A percentile compares a stretch with the other conserved stretches of the same genome.
These are phyloP conservation scores for Phytophthora crassamura DNA, from an alignment of 352 stramenopile species.

Conservation along the genomic window DNA sequence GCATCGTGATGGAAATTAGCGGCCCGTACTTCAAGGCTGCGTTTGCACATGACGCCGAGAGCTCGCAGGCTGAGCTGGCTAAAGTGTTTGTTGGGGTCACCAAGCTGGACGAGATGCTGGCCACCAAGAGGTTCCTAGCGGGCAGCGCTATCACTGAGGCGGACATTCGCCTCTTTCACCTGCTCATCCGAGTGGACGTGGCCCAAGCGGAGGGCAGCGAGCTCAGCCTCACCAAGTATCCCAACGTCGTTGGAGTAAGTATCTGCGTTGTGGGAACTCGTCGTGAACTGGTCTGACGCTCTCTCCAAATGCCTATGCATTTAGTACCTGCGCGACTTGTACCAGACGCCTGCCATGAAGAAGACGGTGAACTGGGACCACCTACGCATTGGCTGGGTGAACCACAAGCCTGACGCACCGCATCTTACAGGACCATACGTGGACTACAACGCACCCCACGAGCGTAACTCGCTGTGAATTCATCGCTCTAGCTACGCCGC, in stretches of 20 bases:
- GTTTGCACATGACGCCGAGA: slow-evolving; percentile 63
- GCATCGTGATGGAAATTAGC: slow-evolving; percentile 51
- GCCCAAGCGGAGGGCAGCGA: slow-evolving; percentile 28
- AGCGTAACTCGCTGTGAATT: slow-evolving; percentile 10
- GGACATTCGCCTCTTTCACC: slow-evolving; percentile 44
- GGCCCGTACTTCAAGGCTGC: slow-evolving; percentile 62
- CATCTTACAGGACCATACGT: slow-evolving; percentile 59
- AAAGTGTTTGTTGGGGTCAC: slow-evolving; percentile 30
- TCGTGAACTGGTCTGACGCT: neutral
- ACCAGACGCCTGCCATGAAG: slow-evolving; percentile 75
- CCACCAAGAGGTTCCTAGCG: slow-evolving; percentile 6
- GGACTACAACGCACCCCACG: slow-evolving; percentile 35
- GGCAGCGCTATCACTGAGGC: slow-evolving; percentile 34
- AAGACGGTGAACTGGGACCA: slow-evolving; percentile 85
- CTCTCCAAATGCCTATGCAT: slow-evolving; percentile 1
- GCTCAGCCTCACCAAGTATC: slow-evolving; percentile 50
- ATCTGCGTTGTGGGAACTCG: neutral
- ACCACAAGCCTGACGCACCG: slow-evolving; percentile 75
- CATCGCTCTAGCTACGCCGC: too few relatives aligned
- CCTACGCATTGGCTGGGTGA: slow-evolving; percentile 89
- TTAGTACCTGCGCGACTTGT: slow-evolving; percentile 56
- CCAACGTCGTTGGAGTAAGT: slow-evolving; percentile 44
- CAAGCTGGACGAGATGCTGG: slow-evolving; percentile 12
- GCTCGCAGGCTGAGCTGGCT: slow-evolving; percentile 51
- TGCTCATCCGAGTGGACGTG: slow-evolving; percentile 39